These are phyloP conservation scores for Acanthamoeba lenticulata DNA, from an alignment of 208 protist species.

Conservation along the genomic window DNA sequence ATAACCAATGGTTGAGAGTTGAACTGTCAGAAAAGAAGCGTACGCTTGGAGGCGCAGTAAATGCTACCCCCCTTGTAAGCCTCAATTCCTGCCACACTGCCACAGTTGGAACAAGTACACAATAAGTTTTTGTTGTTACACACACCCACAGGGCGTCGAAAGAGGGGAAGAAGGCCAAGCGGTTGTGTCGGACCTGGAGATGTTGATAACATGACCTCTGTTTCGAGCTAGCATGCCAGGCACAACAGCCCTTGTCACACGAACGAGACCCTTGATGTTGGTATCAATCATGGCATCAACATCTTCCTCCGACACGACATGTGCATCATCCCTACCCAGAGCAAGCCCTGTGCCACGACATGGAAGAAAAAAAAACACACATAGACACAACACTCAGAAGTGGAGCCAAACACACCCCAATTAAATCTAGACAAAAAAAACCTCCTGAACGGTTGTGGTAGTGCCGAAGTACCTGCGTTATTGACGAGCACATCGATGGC, in stretches of 20 bases:
- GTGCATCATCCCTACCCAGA: not conserved
- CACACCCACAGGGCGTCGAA: not conserved
- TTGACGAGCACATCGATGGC: conserved; percentile 58
- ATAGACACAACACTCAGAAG: not conserved
- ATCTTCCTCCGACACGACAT: conserved; percentile 29
- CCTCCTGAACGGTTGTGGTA: too few relatives aligned
- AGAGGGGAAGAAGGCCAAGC: not conserved
- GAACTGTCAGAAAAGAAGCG: too few relatives aligned
- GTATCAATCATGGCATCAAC: conserved; percentile 44
- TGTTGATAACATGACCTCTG: conserved; percentile 60
- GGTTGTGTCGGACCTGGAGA: not conserved
- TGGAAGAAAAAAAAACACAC: not conserved
- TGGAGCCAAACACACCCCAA: not conserved
- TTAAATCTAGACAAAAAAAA: not conserved
- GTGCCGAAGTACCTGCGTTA: conserved; percentile 63
- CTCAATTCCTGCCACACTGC: conserved; percentile 24
- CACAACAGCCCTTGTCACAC: conserved; percentile 14
- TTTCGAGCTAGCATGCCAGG: conserved; percentile 25
- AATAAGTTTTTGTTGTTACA: too few relatives aligned
- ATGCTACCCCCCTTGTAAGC: conserved; percentile 43
- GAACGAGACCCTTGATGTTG: conserved; percentile 42
- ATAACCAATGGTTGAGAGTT: not conserved
- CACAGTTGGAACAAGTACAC: too few relatives aligned
- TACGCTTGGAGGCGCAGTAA: conserved; percentile 62
- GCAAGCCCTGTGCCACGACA: not conserved